phyloP scores from a whole-genome alignment of 768 basidiomycete species.

The Kwoniella dejecticola region DNA sequence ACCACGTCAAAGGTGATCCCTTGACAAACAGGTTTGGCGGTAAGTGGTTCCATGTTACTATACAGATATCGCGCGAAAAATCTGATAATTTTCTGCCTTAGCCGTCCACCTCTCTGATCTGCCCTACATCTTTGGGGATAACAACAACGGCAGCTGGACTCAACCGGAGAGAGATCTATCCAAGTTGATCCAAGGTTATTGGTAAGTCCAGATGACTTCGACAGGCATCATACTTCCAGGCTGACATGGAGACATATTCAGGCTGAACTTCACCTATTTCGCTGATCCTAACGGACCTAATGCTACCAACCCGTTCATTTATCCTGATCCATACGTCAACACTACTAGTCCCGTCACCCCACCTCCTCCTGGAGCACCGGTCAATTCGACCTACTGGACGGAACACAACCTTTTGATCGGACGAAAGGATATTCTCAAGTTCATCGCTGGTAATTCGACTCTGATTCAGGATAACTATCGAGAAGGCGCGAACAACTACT shows the following conservation, averaged over 20 bases:
- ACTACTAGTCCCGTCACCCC: conserved; percentile 2
- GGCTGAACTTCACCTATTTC: conserved; percentile 51
- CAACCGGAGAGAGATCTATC: conserved; percentile 29
- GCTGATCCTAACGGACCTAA: conserved; percentile 34
- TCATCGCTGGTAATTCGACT: conserved; percentile 9
- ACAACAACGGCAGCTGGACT: conserved; percentile 32
- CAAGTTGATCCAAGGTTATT: conserved; percentile 43
- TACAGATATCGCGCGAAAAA: neutral
- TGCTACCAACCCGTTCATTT: conserved; percentile 14
- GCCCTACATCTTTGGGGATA: conserved; percentile 12
- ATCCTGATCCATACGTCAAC: conserved; percentile 15
- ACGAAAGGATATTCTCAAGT: conserved; percentile 16
- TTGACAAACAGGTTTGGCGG: conserved; percentile 12
- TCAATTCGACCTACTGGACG: conserved; percentile 20
- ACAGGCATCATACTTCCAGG: neutral
- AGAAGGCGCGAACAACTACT: conserved; percentile 36
- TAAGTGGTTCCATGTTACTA: neutral
- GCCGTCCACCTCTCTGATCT: conserved; percentile 13
- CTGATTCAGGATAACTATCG: conserved; percentile 46
- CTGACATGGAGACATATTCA: neutral
- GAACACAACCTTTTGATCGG: conserved; percentile 15
- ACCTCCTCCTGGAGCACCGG: neutral
- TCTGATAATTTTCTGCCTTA: neutral
- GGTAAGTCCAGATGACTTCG: conserved; percentile 29
- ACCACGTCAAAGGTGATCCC: conserved; percentile 8